These are phyloP conservation scores for Pleurotus cornucopiae DNA, from an alignment of 768 basidiomycete genomes.

Conservation along the genomic window DNA sequence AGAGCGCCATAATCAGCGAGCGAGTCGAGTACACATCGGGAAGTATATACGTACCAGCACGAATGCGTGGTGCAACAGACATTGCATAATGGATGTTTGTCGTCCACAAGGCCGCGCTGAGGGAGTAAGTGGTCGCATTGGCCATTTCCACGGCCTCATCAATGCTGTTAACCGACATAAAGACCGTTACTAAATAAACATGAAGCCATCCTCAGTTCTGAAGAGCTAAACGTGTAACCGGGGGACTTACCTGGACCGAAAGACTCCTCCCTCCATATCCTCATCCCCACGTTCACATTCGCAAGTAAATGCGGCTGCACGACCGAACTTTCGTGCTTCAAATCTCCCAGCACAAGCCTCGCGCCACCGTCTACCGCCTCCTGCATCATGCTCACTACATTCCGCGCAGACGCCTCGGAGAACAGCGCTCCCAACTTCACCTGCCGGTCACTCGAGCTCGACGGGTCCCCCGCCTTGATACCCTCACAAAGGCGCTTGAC, in stretches of 20 bases:
- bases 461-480: constrained; percentile 36
- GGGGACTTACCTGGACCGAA: constrained; percentile 52
- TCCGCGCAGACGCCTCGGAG: constrained; percentile 38
- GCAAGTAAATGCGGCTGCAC: constrained; percentile 50
- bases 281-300: constrained; percentile 45
- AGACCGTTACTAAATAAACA: constrained; percentile 23
- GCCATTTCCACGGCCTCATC: constrained; percentile 55
- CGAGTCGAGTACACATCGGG: background rate
- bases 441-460: constrained; percentile 16
- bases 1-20: background rate
- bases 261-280: constrained; percentile 53
- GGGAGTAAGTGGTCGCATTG: constrained; percentile 45
- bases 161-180: constrained; percentile 37
- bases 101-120: constrained; percentile 52
- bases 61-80: constrained; percentile 41
- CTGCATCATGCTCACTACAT: constrained; percentile 30
- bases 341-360: constrained; percentile 40
- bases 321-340: constrained; percentile 31
- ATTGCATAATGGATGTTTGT: constrained; percentile 37
- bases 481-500: constrained; percentile 26
- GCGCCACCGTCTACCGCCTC: constrained; percentile 44
- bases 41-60: constrained; percentile 31
- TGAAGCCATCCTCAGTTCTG: too few relatives aligned
- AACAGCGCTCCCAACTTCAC: constrained; percentile 37
- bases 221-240: background rate